Evolutionary conservation across 2,329 filamentous ascomycete genomes (phyloP), one percentile per base, ranked within the genome.

Genomic region (Aureobasidium sp.): DNA sequence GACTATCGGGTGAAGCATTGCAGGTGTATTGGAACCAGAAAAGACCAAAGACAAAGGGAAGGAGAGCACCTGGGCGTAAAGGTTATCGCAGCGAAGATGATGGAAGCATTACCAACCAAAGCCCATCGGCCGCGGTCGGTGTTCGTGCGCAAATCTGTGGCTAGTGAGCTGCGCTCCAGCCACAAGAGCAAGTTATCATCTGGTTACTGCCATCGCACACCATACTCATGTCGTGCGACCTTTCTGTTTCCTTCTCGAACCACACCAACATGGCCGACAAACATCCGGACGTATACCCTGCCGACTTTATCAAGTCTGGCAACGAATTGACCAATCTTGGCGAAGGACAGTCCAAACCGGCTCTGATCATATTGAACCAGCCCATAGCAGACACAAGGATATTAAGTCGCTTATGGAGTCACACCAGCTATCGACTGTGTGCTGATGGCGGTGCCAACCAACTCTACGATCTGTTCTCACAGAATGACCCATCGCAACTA

Each of bases 371-470:
- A 47, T 75, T 88, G 20, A 86, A 88, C 67, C 84, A 86, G 66
- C 83, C 84, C 31, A 80, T 88, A 63, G 76, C 67, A 14, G 71
- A 71, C 69, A 84, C 67, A 78, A 81, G 81, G 72, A 78, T 76
- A 14, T 77, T 82, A 65, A 68, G 73, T 34, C 72, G 74, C 12
- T 70, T 82, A 14, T 81, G 79, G 76, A 69, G 70, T 29, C 77
- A 79, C 65, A 87, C 89, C 58, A 78, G 76, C 25, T 82, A 87
- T 64, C 84, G 83, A 27, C 81, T 97, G 59, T 96, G 91, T 63
- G 94, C 91, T 31, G 94, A 99, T 76, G 94, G 92, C 61, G 94
- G 91, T 27, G 92, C 92, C 49, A 96, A 97, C 71, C 82, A 85
- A 41, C 81, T 97, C 22, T 80, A 82, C 66, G 74, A 84, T 66